Evolutionary conservation across 2,329 filamentous ascomycete species (phyloP).

Genomic region (Madurella fahalii): DNA sequence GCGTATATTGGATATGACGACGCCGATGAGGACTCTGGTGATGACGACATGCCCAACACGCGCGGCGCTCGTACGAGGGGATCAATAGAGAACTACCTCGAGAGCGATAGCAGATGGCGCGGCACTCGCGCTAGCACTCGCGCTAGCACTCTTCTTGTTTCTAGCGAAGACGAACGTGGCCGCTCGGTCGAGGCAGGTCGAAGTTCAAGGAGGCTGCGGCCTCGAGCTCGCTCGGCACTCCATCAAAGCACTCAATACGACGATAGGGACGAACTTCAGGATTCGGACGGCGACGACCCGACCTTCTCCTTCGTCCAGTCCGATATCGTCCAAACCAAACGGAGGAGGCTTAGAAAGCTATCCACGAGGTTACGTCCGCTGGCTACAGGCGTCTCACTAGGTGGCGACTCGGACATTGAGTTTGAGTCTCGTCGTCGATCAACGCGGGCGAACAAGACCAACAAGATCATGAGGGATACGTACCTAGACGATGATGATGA

Average conservation of each 20-base stretch:
- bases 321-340: slow-evolving; percentile 23
- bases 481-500: slow-evolving; percentile 57
- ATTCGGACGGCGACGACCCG: slow-evolving; percentile 25
- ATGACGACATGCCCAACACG: slow-evolving; percentile 5
- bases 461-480: slow-evolving; percentile 46
- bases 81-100: slow-evolving; percentile 3
- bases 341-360: slow-evolving; percentile 14
- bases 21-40: slow-evolving; percentile 7
- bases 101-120: slow-evolving; percentile 3
- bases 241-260: slow-evolving; percentile 13
- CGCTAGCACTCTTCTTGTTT: slow-evolving; percentile 14
- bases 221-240: slow-evolving; percentile 4
- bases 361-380: not conserved
- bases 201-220: slow-evolving; percentile 3
- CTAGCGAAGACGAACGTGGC: slow-evolving; percentile 15
- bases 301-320: slow-evolving; percentile 28
- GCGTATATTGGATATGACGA: slow-evolving; percentile 11
- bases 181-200: not conserved
- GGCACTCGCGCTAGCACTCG: slow-evolving; percentile 18
- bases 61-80: slow-evolving; percentile 10
- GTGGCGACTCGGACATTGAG: slow-evolving; percentile 40
- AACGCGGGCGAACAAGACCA: slow-evolving; percentile 42
- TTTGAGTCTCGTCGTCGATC: slow-evolving; percentile 51
- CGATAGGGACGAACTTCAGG: slow-evolving; percentile 30
- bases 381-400: not conserved